Percentiles rank a stretch among this genome's conserved stretches.
These are phyloP conservation scores for Phytophthora fragariaefolia DNA, from an alignment of 352 stramenopile genomes.

Conservation along the genomic window DNA sequence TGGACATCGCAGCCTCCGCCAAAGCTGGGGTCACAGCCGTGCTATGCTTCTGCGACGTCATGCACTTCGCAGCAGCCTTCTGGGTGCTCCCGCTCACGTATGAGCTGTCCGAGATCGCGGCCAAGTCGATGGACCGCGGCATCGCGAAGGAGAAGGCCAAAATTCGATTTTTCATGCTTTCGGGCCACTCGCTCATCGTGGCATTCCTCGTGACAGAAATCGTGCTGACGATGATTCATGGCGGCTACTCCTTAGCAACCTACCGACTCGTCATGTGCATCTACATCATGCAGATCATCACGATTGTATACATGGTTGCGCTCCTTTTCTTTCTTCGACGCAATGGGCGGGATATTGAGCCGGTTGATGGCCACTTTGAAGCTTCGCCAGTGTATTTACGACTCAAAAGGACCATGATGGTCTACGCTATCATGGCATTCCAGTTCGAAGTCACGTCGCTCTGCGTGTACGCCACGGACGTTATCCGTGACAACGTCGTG, in stretches of 20 bases:
- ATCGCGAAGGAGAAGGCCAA: slow-evolving; percentile 35
- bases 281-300: slow-evolving; percentile 43
- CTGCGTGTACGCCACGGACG: slow-evolving; percentile 18
- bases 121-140: slow-evolving; percentile 56
- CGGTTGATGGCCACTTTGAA: slow-evolving; percentile 47
- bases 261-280: slow-evolving; percentile 34
- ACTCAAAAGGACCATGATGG: slow-evolving; percentile 53
- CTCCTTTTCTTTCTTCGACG: slow-evolving; percentile 32
- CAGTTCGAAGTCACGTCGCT: slow-evolving; percentile 52
- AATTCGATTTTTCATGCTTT: slow-evolving; percentile 35
- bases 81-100: slow-evolving; percentile 50
- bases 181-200: slow-evolving; percentile 20
- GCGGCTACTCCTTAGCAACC: slow-evolving; percentile 35
- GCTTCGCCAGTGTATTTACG: slow-evolving; percentile 51
- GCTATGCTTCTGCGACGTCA: slow-evolving; percentile 40
- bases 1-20: slow-evolving; percentile 24
- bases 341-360: slow-evolving; percentile 47
- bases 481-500: neutral
- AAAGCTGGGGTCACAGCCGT: slow-evolving; percentile 30
- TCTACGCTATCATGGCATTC: slow-evolving; percentile 52
- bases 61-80: slow-evolving; percentile 44
- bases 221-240: slow-evolving; percentile 16
- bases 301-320: slow-evolving; percentile 44
- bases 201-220: slow-evolving; percentile 27
- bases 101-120: slow-evolving; percentile 51